Percentiles rank a stretch among this genome's conserved stretches.
Evolutionary conservation across 139 green algal genomes (phyloP).

Genomic region (Chlorella sp.): DNA sequence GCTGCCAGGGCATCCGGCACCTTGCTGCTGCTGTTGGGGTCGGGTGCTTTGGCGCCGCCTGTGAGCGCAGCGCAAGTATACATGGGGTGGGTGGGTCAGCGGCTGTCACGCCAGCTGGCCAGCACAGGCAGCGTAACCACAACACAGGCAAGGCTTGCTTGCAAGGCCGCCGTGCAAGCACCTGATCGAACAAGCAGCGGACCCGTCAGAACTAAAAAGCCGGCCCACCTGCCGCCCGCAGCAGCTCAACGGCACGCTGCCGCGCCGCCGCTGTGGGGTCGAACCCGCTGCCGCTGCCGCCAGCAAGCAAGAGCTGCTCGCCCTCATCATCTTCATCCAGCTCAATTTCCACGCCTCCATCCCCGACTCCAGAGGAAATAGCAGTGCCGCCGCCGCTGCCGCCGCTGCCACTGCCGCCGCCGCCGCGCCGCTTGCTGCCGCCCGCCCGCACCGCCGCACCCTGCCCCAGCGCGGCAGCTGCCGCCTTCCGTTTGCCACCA

Average conservation of each 20-base stretch:
- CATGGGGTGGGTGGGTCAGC: no score
- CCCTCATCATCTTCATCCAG: conserved; percentile 11
- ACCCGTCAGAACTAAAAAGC: no score
- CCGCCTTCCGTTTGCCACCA: conserved; percentile 1
- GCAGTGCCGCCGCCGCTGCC: no score
- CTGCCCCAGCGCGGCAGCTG: background rate
- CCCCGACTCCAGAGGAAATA: background rate
- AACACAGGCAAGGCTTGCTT: no score
- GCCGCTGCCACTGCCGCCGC: background rate
- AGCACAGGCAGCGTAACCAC: no score
- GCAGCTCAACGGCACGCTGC: conserved; percentile 8
- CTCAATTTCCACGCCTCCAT: background rate
- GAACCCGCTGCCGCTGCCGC: background rate
- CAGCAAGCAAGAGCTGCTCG: background rate
- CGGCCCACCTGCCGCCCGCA: conserved; percentile 2
- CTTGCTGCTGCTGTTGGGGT: background rate
- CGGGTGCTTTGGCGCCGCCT: background rate
- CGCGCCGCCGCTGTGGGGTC: conserved; percentile 17
- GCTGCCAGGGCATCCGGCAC: conserved; percentile 10
- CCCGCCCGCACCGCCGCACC: background rate
- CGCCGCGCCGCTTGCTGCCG: background rate
- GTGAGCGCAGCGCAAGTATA: background rate
- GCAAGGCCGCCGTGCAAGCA: no score
- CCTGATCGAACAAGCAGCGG: background rate
- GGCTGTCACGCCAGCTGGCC: no score